These are phyloP conservation scores for Blepharisma japonicum DNA, from an alignment of 73 alveolate genomes.

Conservation along the genomic window DNA sequence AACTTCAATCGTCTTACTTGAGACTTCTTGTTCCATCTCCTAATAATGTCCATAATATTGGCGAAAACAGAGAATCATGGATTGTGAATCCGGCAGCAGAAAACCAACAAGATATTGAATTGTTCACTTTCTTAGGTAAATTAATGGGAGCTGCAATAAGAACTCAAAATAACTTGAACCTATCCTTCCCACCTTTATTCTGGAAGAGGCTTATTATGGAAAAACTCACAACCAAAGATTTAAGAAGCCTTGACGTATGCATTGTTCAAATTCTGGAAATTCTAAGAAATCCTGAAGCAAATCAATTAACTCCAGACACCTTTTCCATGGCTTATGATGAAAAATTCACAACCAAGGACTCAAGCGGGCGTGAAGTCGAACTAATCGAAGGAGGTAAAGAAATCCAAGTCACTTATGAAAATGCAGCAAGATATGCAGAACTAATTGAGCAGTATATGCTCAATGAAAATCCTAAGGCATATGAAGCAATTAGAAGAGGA, in stretches of 20 bases:
- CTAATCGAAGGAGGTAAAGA: conserved; percentile 65
- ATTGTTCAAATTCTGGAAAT: conserved; percentile 36
- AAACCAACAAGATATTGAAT: conserved; percentile 22
- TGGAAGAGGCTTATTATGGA: conserved; percentile 67
- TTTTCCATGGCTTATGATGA: conserved; percentile 10
- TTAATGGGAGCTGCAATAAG: conserved; percentile 78
- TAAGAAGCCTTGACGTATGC: conserved; percentile 40
- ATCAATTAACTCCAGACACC: conserved; percentile 11
- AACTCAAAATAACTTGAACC: conserved; percentile 71
- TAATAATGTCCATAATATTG: conserved; percentile 60
- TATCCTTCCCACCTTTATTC: conserved; percentile 74
- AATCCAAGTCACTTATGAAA: conserved; percentile 53
- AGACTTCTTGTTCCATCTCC: conserved; percentile 62
- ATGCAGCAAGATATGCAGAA: conserved; percentile 48
- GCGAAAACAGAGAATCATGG: conserved; percentile 65
- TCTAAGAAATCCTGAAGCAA: conserved; percentile 33
- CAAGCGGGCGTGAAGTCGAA: conserved; percentile 79
- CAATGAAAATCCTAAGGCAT: conserved; percentile 61
- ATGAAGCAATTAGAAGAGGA: conserved; percentile 69
- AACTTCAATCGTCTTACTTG: conserved; percentile 52
- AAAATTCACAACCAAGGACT: conserved; percentile 65
- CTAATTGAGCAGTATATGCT: conserved; percentile 57
- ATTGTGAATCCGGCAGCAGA: conserved; percentile 64
- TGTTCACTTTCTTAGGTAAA: conserved; percentile 78
- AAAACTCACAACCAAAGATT: conserved; percentile 32